Conservation (phyloP, 2,329 filamentous ascomycete species). For the Diplodia intermedia region DNA sequence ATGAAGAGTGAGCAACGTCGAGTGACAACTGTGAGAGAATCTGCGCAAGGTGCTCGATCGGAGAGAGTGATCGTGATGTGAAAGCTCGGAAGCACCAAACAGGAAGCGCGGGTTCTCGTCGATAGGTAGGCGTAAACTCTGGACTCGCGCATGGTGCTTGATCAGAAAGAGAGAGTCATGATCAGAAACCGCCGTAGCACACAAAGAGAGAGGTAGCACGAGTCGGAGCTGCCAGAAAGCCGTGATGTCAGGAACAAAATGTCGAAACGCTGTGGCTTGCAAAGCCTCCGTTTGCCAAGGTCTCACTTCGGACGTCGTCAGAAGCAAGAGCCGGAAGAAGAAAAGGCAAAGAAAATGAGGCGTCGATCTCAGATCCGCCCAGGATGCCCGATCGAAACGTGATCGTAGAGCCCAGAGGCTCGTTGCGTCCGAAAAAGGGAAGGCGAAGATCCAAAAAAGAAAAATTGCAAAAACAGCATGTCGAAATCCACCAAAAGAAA, state of each 20-base stretch:
- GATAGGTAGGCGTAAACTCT: neutral
- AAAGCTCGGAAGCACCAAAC: neutral
- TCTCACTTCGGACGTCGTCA: neutral
- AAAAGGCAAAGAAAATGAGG: neutral
- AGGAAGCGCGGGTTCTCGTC: neutral
- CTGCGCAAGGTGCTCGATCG: neutral
- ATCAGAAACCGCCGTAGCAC: neutral
- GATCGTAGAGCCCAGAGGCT: neutral
- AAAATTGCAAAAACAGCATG: neutral
- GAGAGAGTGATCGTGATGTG: neutral
- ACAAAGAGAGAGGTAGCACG: neutral
- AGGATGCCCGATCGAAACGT: neutral
- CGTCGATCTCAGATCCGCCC: neutral
- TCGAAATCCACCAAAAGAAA: neutral
- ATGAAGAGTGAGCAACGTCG: neutral
- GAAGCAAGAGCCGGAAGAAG: neutral
- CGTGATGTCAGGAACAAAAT: neutral
- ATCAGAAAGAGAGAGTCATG: neutral
- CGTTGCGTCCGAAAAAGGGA: neutral
- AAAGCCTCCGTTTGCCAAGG: neutral
- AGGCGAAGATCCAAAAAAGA: neutral
- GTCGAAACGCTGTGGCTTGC: neutral
- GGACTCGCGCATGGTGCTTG: neutral
- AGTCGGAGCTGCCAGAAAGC: neutral
- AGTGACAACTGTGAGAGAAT: neutral